phyloP scores from a whole-genome alignment of 2,329 filamentous ascomycete genomes.

The Thelonectria rubi region DNA sequence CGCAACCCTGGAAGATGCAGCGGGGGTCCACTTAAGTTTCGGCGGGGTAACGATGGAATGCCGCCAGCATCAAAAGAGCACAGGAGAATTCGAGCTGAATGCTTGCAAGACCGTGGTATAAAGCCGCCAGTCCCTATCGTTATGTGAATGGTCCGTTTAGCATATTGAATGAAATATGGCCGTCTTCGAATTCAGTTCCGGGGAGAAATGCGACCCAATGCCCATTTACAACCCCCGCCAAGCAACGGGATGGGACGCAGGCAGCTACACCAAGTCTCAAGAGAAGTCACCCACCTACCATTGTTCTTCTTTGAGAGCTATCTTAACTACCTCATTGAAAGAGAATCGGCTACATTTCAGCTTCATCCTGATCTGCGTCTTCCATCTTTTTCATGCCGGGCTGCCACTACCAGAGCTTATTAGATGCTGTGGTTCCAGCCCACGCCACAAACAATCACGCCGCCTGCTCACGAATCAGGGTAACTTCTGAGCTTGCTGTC shows the following conservation, averaged over 20 bases:
- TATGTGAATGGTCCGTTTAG: too few relatives aligned
- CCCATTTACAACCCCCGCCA: background rate
- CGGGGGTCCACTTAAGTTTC: too few relatives aligned
- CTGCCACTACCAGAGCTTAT: background rate
- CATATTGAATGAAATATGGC: too few relatives aligned
- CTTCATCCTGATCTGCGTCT: background rate
- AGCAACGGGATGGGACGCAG: background rate
- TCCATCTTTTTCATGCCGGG: background rate
- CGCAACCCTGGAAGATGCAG: background rate
- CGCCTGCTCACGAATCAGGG: slow-evolving; percentile 13
- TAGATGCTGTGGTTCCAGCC: slow-evolving; percentile 1
- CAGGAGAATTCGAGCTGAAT: too few relatives aligned
- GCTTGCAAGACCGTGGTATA: too few relatives aligned
- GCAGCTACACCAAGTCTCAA: too few relatives aligned
- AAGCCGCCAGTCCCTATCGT: too few relatives aligned
- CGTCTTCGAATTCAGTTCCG: too few relatives aligned
- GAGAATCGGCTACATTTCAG: background rate
- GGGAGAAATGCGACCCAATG: too few relatives aligned
- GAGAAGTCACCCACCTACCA: background rate
- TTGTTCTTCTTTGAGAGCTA: background rate
- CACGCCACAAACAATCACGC: slow-evolving; percentile 32
- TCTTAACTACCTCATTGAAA: too few relatives aligned
- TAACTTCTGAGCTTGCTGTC: background rate
- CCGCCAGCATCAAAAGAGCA: too few relatives aligned
- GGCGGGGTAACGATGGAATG: too few relatives aligned